A percentile compares a stretch with the other conserved stretches of the same genome.
Conservation (phyloP, 2,329 filamentous ascomycete genomes). For the Claviceps arundinis region DNA sequence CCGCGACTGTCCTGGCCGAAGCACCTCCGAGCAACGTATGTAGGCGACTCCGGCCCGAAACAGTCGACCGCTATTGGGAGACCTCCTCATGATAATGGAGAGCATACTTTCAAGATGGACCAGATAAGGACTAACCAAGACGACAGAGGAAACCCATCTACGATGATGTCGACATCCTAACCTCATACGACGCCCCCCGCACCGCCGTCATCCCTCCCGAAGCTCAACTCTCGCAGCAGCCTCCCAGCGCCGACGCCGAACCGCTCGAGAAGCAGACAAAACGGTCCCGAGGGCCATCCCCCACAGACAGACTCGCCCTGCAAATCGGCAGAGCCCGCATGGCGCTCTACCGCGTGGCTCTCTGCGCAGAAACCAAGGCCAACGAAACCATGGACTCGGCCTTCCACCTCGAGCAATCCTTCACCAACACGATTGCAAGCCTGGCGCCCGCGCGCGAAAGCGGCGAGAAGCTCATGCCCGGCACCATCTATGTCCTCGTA, state of each 20-base stretch:
- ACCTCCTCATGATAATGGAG: no score
- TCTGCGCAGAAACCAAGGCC: slow-evolving; percentile 64
- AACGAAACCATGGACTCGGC: slow-evolving; percentile 70
- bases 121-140: neutral
- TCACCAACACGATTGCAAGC: slow-evolving; percentile 79
- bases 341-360: slow-evolving; percentile 64
- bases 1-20: slow-evolving; percentile 38
- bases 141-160: slow-evolving; percentile 60
- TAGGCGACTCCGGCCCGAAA: neutral
- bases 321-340: slow-evolving; percentile 72
- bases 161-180: slow-evolving; percentile 48
- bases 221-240: slow-evolving; percentile 11
- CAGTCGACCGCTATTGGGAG: neutral
- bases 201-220: slow-evolving; percentile 14
- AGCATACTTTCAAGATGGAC: no score
- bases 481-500: slow-evolving; percentile 82
- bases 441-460: slow-evolving; percentile 76
- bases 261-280: slow-evolving; percentile 16
- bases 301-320: slow-evolving; percentile 76
- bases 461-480: slow-evolving; percentile 81
- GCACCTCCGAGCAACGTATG: slow-evolving; percentile 26
- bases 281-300: slow-evolving; percentile 45
- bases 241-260: slow-evolving; percentile 14
- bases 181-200: slow-evolving; percentile 13
- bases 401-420: slow-evolving; percentile 75